Conservation (phyloP, 306 rosid species). For the Pueraria montana region DNA sequence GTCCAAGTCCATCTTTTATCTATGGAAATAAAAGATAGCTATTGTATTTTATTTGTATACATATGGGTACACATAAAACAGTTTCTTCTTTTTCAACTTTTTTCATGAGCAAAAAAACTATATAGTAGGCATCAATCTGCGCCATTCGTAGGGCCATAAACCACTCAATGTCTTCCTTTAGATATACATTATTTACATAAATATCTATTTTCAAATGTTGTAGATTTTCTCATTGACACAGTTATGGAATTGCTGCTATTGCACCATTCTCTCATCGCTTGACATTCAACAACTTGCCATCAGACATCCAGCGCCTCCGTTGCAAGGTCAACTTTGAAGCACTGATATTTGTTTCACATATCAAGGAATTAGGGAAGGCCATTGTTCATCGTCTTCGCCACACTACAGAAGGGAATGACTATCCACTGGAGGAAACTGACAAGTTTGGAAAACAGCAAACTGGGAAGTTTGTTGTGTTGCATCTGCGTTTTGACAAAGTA, state of each 20-base stretch:
- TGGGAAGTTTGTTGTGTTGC: conserved; percentile 86
- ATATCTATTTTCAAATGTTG: conserved; percentile 54
- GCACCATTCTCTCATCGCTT: conserved; percentile 98
- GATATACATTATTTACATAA: conserved; percentile 38
- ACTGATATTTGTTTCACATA: conserved; percentile 82
- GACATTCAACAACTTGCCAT: conserved; percentile 89
- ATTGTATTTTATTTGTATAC: background rate
- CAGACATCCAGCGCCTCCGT: conserved; percentile 85
- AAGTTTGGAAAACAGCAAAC: conserved; percentile 52
- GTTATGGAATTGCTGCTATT: conserved; percentile 93
- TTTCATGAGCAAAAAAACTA: background rate
- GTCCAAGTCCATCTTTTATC: background rate
- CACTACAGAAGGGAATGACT: conserved; percentile 35
- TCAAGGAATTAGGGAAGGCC: conserved; percentile 76
- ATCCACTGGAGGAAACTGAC: conserved; percentile 57
- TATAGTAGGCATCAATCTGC: conserved; percentile 21
- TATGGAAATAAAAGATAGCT: background rate
- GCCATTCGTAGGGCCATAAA: conserved; percentile 11
- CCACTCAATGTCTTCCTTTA: conserved; percentile 39
- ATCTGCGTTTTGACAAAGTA: conserved; percentile 96
- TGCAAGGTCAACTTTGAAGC: conserved; percentile 98
- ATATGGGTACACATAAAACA: background rate
- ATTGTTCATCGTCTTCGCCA: conserved; percentile 75
- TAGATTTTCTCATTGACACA: conserved; percentile 62
- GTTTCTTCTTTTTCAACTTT: background rate